A percentile compares a stretch with the other conserved stretches of the same genome.
phyloP scores from a whole-genome alignment of 2,329 filamentous ascomycete genomes.

The Emergomyces africanus region DNA sequence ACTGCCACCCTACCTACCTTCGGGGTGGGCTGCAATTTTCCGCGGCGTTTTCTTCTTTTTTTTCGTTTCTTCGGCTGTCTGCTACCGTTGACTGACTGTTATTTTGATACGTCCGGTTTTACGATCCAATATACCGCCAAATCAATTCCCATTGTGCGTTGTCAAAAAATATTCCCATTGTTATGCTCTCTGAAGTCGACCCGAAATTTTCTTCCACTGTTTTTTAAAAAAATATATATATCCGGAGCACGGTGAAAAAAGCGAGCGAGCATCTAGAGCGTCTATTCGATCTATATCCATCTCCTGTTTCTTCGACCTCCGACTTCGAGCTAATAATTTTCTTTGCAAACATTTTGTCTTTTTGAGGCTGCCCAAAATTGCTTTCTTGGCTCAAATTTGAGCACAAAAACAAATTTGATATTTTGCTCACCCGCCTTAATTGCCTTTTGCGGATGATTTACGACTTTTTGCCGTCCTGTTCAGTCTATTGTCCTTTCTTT shows the following conservation, averaged over 20 bases:
- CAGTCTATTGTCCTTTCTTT: background rate
- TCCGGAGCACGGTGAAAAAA: constrained; percentile 1
- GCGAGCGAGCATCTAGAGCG: constrained; percentile 2
- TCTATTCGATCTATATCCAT: background rate
- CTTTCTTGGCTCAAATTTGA: background rate
- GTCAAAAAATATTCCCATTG: background rate
- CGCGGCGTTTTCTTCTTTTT: background rate
- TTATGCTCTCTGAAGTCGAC: background rate
- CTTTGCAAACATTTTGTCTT: background rate
- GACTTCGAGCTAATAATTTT: constrained; percentile 5
- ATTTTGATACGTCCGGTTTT: background rate
- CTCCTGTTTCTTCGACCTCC: constrained; percentile 12
- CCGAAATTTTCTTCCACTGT: background rate
- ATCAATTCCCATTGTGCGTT: background rate
- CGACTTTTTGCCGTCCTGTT: background rate
- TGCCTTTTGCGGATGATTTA: constrained; percentile 1
- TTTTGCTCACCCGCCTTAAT: background rate
- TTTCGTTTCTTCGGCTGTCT: background rate
- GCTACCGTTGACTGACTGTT: background rate
- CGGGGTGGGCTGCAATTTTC: background rate
- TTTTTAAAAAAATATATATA: background rate
- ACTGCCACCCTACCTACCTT: background rate
- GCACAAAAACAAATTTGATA: background rate
- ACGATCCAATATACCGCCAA: background rate
- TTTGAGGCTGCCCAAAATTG: background rate